These are phyloP conservation scores for Quercus phellos DNA, from an alignment of 331 rosid species.

Conservation along the genomic window DNA sequence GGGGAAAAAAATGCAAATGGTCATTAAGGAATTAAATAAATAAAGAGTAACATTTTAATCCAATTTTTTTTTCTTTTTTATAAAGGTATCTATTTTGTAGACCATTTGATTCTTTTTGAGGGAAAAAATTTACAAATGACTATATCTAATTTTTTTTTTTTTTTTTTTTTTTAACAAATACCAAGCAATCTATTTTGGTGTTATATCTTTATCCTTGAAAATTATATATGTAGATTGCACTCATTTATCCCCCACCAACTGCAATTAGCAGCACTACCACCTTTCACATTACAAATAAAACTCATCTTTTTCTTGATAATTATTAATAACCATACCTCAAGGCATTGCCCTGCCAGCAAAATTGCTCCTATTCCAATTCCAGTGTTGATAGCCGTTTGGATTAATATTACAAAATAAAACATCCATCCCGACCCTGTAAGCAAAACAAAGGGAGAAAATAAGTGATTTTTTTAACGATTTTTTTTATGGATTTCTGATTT, in stretches of 20 bases:
- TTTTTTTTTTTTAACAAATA: too few species aligned
- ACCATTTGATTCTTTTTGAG: neutral
- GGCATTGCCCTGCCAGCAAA: conserved; percentile 65
- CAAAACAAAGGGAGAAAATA: neutral
- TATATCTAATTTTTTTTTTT: too few species aligned
- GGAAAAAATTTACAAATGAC: neutral
- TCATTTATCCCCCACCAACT: neutral
- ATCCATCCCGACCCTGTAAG: conserved; percentile 78
- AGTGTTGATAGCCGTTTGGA: conserved; percentile 79
- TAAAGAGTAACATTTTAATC: neutral
- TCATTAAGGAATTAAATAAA: neutral
- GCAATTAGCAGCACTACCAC: neutral
- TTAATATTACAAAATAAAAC: conserved; percentile 76
- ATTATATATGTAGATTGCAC: neutral
- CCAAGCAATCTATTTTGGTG: neutral
- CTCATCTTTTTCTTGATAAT: neutral
- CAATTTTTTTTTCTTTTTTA: neutral
- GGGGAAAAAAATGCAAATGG: neutral
- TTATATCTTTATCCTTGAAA: too few species aligned
- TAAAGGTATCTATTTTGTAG: neutral
- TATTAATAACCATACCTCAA: conserved; percentile 39
- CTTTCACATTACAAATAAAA: neutral
- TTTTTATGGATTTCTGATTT: too few species aligned
- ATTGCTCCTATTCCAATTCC: conserved; percentile 80
- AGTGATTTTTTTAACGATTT: too few species aligned